These are phyloP conservation scores for Pyrus communis DNA, from an alignment of 306 rosid species.

Conservation along the genomic window DNA sequence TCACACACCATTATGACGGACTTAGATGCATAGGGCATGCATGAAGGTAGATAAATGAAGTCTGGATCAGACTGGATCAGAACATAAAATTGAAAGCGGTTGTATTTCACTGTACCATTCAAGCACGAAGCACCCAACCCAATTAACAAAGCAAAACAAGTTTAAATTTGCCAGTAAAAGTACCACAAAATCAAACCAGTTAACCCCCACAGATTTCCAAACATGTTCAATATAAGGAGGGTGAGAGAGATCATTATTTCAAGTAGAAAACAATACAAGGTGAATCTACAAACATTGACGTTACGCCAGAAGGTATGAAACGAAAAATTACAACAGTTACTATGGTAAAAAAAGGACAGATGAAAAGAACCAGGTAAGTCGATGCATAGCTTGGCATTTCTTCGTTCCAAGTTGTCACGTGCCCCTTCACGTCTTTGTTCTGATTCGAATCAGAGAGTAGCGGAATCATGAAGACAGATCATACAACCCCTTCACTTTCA, in stretches of 20 bases:
- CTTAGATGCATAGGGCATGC: background rate
- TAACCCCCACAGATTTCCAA: background rate
- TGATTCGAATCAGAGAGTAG: constrained; percentile 16
- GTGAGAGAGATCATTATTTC: background rate
- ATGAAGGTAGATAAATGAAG: background rate
- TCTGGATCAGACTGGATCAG: no score
- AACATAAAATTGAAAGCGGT: no score
- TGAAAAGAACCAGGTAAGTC: constrained; percentile 9
- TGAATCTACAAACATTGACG: background rate
- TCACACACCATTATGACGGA: background rate
- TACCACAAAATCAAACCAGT: no score
- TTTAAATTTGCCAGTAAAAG: no score
- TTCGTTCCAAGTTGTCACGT: constrained; percentile 10
- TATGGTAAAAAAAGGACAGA: constrained; percentile 18
- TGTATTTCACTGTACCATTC: no score
- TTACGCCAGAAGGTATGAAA: background rate
- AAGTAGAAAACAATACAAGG: background rate
- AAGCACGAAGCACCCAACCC: no score
- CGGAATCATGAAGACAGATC: constrained; percentile 22
- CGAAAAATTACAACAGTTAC: constrained; percentile 8
- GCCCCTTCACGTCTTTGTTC: constrained; percentile 16
- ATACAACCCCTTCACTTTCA: constrained; percentile 13
- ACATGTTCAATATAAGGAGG: background rate
- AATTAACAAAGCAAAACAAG: no score
- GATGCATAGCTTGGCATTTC: constrained; percentile 10